Evolutionary conservation across 1,139 yeast species (phyloP).

Genomic region (Candida sp.): DNA sequence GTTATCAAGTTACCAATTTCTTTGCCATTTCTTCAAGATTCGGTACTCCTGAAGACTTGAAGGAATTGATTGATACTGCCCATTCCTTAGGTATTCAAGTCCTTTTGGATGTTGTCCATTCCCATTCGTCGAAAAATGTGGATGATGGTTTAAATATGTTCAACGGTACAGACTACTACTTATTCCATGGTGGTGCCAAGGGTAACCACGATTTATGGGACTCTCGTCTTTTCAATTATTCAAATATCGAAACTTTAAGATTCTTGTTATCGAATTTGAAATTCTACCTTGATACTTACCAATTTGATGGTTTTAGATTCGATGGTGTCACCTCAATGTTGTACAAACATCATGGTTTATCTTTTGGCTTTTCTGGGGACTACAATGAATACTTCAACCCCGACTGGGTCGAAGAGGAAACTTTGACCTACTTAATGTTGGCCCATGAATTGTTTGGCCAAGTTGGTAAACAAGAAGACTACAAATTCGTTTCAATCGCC

Average conservation of each 20-base stretch:
- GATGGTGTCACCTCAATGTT: conserved; percentile 97
- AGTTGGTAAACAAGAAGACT: conserved; percentile 34
- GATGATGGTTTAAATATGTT: conserved; percentile 91
- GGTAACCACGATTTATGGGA: conserved; percentile 96
- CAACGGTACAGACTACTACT: conserved; percentile 95
- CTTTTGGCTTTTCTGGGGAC: conserved; percentile 87
- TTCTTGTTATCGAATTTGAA: conserved; percentile 86
- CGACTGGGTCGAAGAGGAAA: conserved; percentile 83
- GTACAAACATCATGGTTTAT: conserved; percentile 88
- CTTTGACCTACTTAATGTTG: conserved; percentile 79
- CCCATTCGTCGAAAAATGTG: conserved; percentile 93
- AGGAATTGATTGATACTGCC: conserved; percentile 87
- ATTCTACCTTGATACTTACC: conserved; percentile 76
- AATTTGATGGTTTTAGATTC: conserved; percentile 93
- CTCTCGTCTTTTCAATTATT: conserved; percentile 87
- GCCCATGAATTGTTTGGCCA: conserved; percentile 75
- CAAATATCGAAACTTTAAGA: conserved; percentile 85
- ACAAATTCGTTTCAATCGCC: conserved; percentile 73
- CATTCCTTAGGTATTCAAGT: conserved; percentile 87
- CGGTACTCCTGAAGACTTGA: conserved; percentile 94
- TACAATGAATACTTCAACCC: conserved; percentile 87
- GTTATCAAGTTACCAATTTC: conserved; percentile 91
- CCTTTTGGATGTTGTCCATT: conserved; percentile 87
- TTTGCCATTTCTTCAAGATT: conserved; percentile 87
- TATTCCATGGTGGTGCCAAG: conserved; percentile 83